phyloP scores from a whole-genome alignment of 2,329 filamentous ascomycete species.

The Aspergillus quadrilineatus region DNA sequence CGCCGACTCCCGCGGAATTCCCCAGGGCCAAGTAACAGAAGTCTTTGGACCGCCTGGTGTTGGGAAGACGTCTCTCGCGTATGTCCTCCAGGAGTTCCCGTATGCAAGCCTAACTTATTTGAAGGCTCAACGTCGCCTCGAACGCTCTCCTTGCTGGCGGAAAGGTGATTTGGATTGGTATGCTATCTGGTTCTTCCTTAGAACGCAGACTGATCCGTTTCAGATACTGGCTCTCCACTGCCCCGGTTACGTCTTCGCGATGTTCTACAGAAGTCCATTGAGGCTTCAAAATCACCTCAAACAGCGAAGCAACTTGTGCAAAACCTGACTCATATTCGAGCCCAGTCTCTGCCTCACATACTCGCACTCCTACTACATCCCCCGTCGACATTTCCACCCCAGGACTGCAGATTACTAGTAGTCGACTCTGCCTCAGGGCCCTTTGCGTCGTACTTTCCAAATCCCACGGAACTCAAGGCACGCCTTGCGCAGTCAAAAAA shows the following conservation, averaged over 20 bases:
- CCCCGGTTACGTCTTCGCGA: constrained; percentile 49
- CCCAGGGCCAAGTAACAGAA: constrained; percentile 77
- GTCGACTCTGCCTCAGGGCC: constrained; percentile 76
- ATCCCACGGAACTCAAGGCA: constrained; percentile 43
- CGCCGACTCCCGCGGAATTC: constrained; percentile 57
- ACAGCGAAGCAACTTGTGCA: constrained; percentile 31
- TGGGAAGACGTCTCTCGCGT: constrained; percentile 84
- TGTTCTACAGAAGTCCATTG: constrained; percentile 37
- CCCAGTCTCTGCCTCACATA: constrained; percentile 61
- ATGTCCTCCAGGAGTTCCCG: constrained; percentile 36
- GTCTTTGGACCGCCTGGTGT: constrained; percentile 82
- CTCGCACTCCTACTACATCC: constrained; percentile 72
- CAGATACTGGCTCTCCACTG: constrained; percentile 53
- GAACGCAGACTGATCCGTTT: constrained; percentile 8
- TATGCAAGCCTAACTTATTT: constrained; percentile 16
- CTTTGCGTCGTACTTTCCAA: constrained; percentile 74
- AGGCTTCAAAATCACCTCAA: constrained; percentile 11
- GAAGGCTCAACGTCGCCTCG: constrained; percentile 68
- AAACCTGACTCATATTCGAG: constrained; percentile 65
- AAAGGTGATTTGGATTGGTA: constrained; percentile 80
- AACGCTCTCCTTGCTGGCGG: constrained; percentile 61
- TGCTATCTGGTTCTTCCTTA: constrained; percentile 25
- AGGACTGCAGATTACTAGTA: constrained; percentile 66
- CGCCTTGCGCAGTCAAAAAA: constrained; percentile 31
- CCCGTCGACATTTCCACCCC: constrained; percentile 62